Conservation (phyloP, 345 rosid species). For the Bruguiera parviflora region DNA sequence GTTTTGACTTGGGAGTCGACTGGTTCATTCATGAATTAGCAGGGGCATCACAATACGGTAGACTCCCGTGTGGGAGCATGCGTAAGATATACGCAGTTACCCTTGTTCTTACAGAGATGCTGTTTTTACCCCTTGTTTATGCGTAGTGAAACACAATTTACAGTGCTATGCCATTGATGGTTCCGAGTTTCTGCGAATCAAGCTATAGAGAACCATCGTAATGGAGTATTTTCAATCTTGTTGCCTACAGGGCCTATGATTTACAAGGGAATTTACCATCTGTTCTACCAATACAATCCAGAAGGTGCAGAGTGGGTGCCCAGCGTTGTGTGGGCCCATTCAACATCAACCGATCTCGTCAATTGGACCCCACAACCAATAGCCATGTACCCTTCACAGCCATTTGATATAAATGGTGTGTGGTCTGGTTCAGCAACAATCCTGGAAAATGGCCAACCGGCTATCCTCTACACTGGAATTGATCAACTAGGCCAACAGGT, state of each 20-base stretch:
- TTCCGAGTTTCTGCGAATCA: too few species aligned
- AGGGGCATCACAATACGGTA: too few species aligned
- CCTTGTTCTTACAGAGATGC: too few species aligned
- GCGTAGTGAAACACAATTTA: too few species aligned
- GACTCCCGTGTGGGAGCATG: too few species aligned
- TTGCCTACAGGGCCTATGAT: constrained; percentile 52
- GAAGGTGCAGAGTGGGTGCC: constrained; percentile 58
- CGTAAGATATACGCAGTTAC: too few species aligned
- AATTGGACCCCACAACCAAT: constrained; percentile 58
- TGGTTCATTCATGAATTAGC: too few species aligned
- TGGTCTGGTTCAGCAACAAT: constrained; percentile 81
- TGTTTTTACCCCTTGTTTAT: too few species aligned
- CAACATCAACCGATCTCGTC: constrained; percentile 69
- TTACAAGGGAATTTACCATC: constrained; percentile 70
- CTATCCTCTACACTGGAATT: constrained; percentile 62
- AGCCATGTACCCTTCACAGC: constrained; percentile 57
- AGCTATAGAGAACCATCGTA: not conserved
- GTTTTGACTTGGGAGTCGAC: too few species aligned
- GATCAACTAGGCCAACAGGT: constrained; percentile 38
- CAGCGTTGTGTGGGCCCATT: constrained; percentile 77
- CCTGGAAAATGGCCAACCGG: constrained; percentile 47
- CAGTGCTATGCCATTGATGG: too few species aligned
- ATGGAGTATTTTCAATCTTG: not conserved
- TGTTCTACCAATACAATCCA: constrained; percentile 74
- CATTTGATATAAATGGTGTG: constrained; percentile 52